Conservation (phyloP, 2,329 filamentous ascomycete species). For the Raffaelea ambrosiae region DNA sequence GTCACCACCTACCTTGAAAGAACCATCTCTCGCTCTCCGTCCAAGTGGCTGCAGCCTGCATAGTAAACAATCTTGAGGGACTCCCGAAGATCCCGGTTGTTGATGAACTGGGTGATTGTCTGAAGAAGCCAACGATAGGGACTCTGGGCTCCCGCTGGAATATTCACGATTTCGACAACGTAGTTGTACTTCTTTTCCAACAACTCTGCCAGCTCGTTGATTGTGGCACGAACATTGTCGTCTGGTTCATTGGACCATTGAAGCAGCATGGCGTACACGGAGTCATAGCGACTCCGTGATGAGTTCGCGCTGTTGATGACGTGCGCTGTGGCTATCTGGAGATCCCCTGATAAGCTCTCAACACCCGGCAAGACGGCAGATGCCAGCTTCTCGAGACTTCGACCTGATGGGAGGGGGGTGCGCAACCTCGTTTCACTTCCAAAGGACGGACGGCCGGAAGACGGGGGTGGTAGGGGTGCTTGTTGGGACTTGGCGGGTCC, state of each 20-base stretch:
- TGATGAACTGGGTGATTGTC: conserved; percentile 43
- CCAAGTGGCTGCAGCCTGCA: conserved; percentile 44
- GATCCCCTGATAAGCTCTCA: conserved; percentile 40
- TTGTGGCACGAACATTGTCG: conserved; percentile 26
- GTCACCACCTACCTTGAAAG: conserved; percentile 38
- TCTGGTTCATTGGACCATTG: conserved; percentile 49
- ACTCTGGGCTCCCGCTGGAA: conserved; percentile 37
- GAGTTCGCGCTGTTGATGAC: conserved; percentile 36
- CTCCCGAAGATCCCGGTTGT: conserved; percentile 44
- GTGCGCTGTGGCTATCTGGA: conserved; percentile 41
- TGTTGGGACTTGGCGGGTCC: background rate
- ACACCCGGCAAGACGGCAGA: conserved; percentile 36
- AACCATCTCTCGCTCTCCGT: conserved; percentile 48
- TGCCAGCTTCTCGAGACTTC: conserved; percentile 42
- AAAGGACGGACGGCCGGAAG: conserved; percentile 23
- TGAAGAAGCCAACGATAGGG: conserved; percentile 46
- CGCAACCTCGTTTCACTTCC: conserved; percentile 40
- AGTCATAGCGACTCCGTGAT: conserved; percentile 42
- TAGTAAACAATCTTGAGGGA: conserved; percentile 53
- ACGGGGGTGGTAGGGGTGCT: conserved; percentile 15
- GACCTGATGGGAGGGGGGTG: conserved; percentile 48
- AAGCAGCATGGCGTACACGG: conserved; percentile 44
- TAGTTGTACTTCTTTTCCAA: conserved; percentile 46
- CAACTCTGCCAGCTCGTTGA: conserved; percentile 40
- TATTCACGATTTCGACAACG: conserved; percentile 36